Base-by-base conservation (phyloP, 345 rosid genomes). In the Crucihimalaya himalaica region DNA sequence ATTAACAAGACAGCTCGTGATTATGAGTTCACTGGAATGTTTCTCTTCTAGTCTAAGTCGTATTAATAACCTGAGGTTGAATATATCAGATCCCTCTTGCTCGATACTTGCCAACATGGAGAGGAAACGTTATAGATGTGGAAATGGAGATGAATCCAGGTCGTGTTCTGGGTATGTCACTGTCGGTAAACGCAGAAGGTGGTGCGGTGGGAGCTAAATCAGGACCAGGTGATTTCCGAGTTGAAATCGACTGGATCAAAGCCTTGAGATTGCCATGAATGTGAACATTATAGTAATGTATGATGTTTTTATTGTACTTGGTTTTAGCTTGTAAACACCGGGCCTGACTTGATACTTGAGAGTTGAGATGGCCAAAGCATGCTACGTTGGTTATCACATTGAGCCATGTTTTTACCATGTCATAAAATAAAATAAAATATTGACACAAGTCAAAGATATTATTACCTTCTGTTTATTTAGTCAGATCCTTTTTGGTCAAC, bases 201-300 rank as follows among this genome's bases (percentile, higher is more conserved):
- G 46, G 16, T 14, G 46, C 46, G 46, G 46, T 13, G 14, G 46
- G 16, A 40, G 46, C 46, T 4, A 40, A 40, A 40, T 40, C 46
- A 14, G 46, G 46, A 40, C 16, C 97, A 4, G 98, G 97, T 53
- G 97, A 90, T 80, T 89, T 92, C 81, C 81, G 73, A 78, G 81
- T 88, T 4, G 96, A 96, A 54, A 79, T 92, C 34, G 98, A 96
- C 67, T 96, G 93, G 96, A 89, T 92, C 77, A 90, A 89, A 81
- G 97, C 97, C 69, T 68, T 81, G 70, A 66, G 83, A 48, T 62
- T 73, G 69, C 80, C 75, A 14, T 76, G 65, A 69, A 40, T 21
- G 43, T 56, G 58, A 73, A 56, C 52, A 34, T 18, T 15, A 18
- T 63, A 59, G 34, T 58, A 64, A 25, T 55, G 59, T 57, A 73